Conservation (phyloP, 352 stramenopile species). For the Bremia lactucae region DNA sequence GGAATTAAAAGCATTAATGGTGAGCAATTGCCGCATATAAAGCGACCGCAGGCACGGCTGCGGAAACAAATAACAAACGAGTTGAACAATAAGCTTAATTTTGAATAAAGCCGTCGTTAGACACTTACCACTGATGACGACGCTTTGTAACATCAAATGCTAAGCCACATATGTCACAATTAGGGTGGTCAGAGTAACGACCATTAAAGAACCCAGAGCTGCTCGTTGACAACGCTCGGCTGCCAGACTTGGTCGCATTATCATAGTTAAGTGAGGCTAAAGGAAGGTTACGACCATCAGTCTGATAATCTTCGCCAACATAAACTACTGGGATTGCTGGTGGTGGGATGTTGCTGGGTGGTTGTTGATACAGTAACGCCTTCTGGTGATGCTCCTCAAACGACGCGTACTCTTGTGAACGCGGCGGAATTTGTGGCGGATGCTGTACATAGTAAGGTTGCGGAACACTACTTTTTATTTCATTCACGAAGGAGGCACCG, state of each 20-base stretch:
- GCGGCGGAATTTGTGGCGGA: conserved; percentile 7
- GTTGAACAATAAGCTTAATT: conserved; percentile 1
- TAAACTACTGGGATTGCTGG: conserved; percentile 22
- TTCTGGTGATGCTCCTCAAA: conserved; percentile 23
- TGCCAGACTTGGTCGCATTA: conserved; percentile 2
- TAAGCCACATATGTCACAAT: conserved; percentile 54
- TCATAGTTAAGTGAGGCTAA: conserved; percentile 4
- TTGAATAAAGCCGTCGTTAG: not conserved
- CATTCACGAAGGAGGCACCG: conserved; percentile 14
- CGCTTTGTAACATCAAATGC: conserved; percentile 49
- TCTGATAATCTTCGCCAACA: conserved; percentile 9
- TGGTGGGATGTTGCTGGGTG: conserved; percentile 1
- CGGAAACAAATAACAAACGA: conserved; percentile 1
- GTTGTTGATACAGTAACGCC: conserved; percentile 15
- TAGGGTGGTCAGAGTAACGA: conserved; percentile 51
- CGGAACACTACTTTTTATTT: not conserved
- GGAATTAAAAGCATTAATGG: conserved; percentile 47
- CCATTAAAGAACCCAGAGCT: conserved; percentile 25
- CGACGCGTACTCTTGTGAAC: conserved; percentile 17
- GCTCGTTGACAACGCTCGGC: conserved; percentile 3
- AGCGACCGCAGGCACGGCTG: conserved; percentile 42
- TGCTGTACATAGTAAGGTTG: conserved; percentile 1
- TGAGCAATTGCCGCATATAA: conserved; percentile 49
- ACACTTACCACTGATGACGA: conserved; percentile 46
- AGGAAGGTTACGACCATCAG: conserved; percentile 7